Conservation (phyloP, 1,284 basidiomycete genomes). For the Inonotus obliquus region DNA sequence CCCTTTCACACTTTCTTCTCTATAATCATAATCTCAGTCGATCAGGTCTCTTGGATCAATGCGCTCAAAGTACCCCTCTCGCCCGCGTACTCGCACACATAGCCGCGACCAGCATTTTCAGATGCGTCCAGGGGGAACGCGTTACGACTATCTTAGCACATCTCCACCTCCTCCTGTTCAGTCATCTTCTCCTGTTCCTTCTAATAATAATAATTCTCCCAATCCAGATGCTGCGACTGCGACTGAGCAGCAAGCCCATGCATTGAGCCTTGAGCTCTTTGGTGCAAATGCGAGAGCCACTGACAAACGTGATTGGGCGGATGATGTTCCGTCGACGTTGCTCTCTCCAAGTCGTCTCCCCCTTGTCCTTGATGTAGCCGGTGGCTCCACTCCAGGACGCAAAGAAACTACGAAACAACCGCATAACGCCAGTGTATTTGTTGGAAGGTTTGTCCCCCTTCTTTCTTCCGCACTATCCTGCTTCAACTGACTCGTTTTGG, state of each 20-base stretch:
- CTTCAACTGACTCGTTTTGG: background rate
- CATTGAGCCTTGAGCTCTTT: background rate
- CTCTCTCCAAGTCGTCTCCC: slow-evolving; percentile 12
- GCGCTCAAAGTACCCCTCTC: slow-evolving; percentile 2
- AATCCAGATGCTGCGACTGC: background rate
- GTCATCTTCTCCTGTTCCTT: slow-evolving; percentile 19
- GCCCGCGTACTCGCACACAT: slow-evolving; percentile 7
- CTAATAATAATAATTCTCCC: slow-evolving; percentile 22
- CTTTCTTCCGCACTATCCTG: background rate
- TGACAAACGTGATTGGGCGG: slow-evolving; percentile 17
- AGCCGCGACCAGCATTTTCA: slow-evolving; percentile 2
- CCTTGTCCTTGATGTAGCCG: background rate
- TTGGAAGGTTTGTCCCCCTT: slow-evolving; percentile 54
- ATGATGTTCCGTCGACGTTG: slow-evolving; percentile 25
- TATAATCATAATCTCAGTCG: slow-evolving; percentile 21
- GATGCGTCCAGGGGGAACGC: slow-evolving; percentile 58
- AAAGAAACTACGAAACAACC: slow-evolving; percentile 45
- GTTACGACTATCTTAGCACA: slow-evolving; percentile 51
- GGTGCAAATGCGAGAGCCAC: background rate
- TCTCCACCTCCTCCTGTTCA: slow-evolving; percentile 25
- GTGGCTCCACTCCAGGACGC: slow-evolving; percentile 5
- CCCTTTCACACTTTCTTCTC: background rate
- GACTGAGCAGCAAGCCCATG: background rate
- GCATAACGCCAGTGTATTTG: slow-evolving; percentile 75
- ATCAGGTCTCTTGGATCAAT: slow-evolving; percentile 19